phyloP scores from a whole-genome alignment of 208 protist species.

The Leishmania lainsoni region DNA sequence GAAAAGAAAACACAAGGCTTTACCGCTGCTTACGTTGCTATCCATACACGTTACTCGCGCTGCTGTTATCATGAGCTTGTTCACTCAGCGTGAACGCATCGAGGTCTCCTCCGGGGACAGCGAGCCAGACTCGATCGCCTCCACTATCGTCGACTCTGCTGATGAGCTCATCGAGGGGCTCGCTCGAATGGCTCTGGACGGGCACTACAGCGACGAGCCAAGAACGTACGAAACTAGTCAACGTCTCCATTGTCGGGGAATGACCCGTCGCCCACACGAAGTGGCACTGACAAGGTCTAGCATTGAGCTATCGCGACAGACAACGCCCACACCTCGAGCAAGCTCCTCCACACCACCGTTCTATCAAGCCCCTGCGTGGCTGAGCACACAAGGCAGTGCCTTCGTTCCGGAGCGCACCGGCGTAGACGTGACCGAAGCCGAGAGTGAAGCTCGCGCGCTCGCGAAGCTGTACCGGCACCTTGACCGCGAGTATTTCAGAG shows the following conservation, averaged over 20 bases:
- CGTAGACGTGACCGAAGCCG: background rate
- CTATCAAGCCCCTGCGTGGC: background rate
- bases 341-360: too few relatives aligned
- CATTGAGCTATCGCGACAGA: background rate
- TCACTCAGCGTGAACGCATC: constrained; percentile 37
- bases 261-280: constrained; percentile 17
- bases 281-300: background rate
- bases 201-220: constrained; percentile 27
- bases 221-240: constrained; percentile 24
- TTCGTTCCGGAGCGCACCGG: too few relatives aligned
- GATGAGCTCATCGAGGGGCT: constrained; percentile 45
- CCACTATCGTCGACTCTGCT: constrained; percentile 28
- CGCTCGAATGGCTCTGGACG: constrained; percentile 29
- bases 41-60: background rate
- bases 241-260: constrained; percentile 25
- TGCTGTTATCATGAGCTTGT: constrained; percentile 51
- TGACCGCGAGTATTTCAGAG: constrained; percentile 24
- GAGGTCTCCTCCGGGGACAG: constrained; percentile 42
- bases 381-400: background rate
- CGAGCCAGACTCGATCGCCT: constrained; percentile 31
- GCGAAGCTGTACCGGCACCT: constrained; percentile 30
- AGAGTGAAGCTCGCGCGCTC: constrained; percentile 17
- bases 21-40: too few relatives aligned
- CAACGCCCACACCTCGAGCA: background rate
- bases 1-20: background rate